Base-by-base conservation (phyloP, 192 early-diverging fungal genomes). In the Coemansia sp. region DNA sequence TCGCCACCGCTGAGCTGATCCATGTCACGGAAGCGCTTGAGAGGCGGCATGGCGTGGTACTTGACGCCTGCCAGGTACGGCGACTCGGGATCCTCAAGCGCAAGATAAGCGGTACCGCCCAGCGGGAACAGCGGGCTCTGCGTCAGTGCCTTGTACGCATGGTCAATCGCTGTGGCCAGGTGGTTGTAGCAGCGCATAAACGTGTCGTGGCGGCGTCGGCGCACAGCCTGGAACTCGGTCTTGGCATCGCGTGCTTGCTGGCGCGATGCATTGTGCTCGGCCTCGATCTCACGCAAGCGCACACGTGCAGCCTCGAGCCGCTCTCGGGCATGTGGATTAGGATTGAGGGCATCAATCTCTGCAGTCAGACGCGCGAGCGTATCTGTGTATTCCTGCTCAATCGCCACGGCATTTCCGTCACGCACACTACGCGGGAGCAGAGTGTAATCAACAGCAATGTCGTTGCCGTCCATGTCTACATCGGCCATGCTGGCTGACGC, bases 11-110 rank as follows among this genome's bases (percentile, higher is more conserved):
- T 96, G 13, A 99, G 81, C 65, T 93, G 92, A 57, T 97, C 95
- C 97, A 99, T 99, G 68, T 99, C 97, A 57, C 95, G 80, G 85
- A 99, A 99, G 24, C 95, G 87, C 80, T 99, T 99, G 85, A 95
- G 90, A 19, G 97, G 97, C 8, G 97, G 97, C 94, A 98, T 98
- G 0, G 97, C 95, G 66, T 99, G 95, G 80, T 96, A 99, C 57
- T 93, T 92, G 44, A 99, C 84, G 30, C 95, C 95, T 49, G 89
- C 85, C 56, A 93, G 66, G 52, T 95, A 99, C 3, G 97, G 97
- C 71, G 98, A 94, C 72, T 98, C 94, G 18, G 85, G 86, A 48
- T 93, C 91, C 69, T 98, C 95, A 47, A 97, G 71, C 7, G 84
- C 91, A 64, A 99, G 68, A 51, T 98, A 96, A 0, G 97, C 97